These are phyloP conservation scores for Centaurea solstitialis DNA, from an alignment of 129 eudicot genomes.

Conservation along the genomic window DNA sequence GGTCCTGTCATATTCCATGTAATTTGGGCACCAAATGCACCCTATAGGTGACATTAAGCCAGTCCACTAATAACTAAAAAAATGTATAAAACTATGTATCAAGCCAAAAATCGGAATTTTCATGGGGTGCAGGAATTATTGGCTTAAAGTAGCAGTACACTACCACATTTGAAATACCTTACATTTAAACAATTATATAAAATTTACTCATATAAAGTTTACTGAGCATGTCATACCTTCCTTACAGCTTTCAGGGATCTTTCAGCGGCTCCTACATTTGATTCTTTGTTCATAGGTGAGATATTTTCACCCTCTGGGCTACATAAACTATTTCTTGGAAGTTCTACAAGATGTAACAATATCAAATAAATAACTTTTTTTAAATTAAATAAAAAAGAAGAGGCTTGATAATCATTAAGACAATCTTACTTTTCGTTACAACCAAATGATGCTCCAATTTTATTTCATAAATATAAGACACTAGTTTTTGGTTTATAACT, in stretches of 20 bases:
- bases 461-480: not conserved
- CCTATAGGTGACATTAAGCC: no score
- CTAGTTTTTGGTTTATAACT: not conserved
- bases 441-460: not conserved
- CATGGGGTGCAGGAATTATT: not conserved
- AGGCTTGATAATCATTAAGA: not conserved
- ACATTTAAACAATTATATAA: not conserved
- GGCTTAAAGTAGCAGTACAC: not conserved
- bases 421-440: not conserved
- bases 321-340: conserved; percentile 16
- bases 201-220: conserved; percentile 15
- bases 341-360: conserved; percentile 27
- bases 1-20: no score
- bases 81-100: not conserved
- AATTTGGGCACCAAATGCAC: no score
- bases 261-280: conserved; percentile 27
- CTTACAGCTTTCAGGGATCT: conserved; percentile 33
- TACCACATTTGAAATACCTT: not conserved
- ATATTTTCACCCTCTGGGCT: conserved; percentile 27
- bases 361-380: conserved; percentile 8
- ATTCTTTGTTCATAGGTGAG: conserved; percentile 18
- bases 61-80: conserved; percentile 10
- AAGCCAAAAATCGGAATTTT: not conserved
- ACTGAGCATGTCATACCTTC: conserved; percentile 44
- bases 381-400: not conserved